These are phyloP conservation scores for Nitzschia sp. DNA, from an alignment of 108 stramenopile species.

Conservation along the genomic window DNA sequence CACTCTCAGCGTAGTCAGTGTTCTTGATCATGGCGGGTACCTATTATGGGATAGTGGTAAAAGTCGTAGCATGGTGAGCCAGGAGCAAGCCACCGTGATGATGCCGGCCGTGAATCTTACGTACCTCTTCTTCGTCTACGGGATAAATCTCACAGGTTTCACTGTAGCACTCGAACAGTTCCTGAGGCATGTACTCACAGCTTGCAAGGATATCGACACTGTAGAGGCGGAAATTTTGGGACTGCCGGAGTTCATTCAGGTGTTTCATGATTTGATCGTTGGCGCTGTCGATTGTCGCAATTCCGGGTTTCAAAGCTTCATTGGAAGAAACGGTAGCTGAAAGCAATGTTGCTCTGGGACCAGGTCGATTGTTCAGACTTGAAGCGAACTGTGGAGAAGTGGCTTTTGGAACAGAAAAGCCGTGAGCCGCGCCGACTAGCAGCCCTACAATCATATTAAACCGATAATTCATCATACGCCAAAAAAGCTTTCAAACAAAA, in stretches of 20 bases:
- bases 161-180: conserved; percentile 84
- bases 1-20: conserved; percentile 55
- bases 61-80: neutral
- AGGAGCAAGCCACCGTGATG: neutral
- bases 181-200: conserved; percentile 91
- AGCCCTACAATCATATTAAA: no score
- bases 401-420: neutral
- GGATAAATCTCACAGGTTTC: conserved; percentile 91
- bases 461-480: no score
- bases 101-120: neutral
- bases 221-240: conserved; percentile 77
- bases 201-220: conserved; percentile 84
- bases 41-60: conserved; percentile 12
- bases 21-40: conserved; percentile 51
- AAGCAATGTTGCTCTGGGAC: neutral
- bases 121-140: conserved; percentile 82
- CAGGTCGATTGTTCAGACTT: neutral
- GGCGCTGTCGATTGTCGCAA: conserved; percentile 48
- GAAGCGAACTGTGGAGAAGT: neutral
- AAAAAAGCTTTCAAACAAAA: neutral
- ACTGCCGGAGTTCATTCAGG: conserved; percentile 47
- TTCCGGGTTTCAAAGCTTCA: conserved; percentile 29
- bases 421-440: neutral
- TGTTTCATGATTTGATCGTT: conserved; percentile 49
- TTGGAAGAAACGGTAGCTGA: conserved; percentile 18